These are phyloP conservation scores for Alnus glutinosa DNA, from an alignment of 306 rosid genomes.

Conservation along the genomic window DNA sequence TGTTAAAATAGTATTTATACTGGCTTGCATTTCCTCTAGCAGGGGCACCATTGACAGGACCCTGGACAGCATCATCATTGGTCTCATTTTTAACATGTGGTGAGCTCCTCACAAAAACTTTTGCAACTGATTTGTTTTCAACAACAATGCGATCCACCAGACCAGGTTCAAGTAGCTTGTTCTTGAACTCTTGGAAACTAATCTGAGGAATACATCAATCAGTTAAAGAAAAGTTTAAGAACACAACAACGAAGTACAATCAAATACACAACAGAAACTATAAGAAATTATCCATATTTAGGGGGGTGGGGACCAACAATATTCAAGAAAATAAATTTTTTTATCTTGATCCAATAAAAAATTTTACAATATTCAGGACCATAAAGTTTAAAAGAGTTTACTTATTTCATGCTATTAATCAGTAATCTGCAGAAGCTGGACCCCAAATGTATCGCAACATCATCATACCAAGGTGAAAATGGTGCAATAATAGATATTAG, in stretches of 20 bases:
- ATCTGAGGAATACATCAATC: constrained; percentile 43
- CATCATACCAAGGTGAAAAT: neutral
- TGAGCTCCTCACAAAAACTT: constrained; percentile 53
- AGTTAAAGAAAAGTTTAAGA: neutral
- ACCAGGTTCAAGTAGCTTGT: constrained; percentile 62
- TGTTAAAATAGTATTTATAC: constrained; percentile 51
- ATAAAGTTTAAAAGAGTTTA: too few relatives aligned
- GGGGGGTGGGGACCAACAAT: neutral
- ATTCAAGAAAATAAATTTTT: neutral
- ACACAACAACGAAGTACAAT: neutral
- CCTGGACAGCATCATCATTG: constrained; percentile 41
- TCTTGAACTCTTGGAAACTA: constrained; percentile 65
- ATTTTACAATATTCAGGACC: neutral
- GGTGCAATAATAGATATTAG: neutral
- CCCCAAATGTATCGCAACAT: neutral
- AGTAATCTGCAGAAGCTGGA: neutral
- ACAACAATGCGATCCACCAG: constrained; percentile 61
- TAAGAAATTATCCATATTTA: neutral
- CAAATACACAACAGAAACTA: neutral
- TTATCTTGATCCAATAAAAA: neutral
- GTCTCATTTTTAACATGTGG: constrained; percentile 29
- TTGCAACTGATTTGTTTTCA: constrained; percentile 62
- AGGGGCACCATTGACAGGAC: constrained; percentile 32
- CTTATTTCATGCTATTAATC: neutral
- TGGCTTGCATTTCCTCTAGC: constrained; percentile 33